phyloP scores from a whole-genome alignment of 2,329 filamentous ascomycete genomes.

The Aureobasidium sp. region DNA sequence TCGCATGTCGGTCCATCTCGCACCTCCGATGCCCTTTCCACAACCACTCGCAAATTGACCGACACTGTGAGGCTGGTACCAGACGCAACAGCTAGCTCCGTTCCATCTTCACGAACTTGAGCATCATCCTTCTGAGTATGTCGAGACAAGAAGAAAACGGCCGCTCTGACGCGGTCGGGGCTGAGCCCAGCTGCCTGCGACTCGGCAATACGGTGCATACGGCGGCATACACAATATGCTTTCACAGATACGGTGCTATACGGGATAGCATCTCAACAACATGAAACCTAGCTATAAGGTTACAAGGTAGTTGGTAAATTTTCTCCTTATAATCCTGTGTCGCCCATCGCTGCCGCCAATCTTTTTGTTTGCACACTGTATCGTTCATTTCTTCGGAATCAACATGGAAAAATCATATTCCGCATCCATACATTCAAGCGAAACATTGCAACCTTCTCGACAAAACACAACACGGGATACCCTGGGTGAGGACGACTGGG shows the following conservation, averaged over 20 bases:
- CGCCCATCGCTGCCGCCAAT: background rate
- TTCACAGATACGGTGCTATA: background rate
- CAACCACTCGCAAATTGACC: background rate
- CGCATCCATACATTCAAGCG: background rate
- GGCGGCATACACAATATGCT: background rate
- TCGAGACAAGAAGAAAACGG: background rate
- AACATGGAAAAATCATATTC: background rate
- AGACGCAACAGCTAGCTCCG: too few species aligned
- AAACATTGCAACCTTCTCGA: background rate
- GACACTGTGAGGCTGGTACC: too few species aligned
- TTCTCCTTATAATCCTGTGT: background rate
- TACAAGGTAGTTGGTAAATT: background rate
- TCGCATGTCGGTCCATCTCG: background rate
- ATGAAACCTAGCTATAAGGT: background rate
- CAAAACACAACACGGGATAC: background rate
- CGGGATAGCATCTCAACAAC: background rate
- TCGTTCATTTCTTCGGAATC: background rate
- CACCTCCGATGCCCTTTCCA: background rate
- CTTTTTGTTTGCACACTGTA: background rate
- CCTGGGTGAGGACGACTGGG: background rate
- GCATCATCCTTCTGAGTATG: too few species aligned
- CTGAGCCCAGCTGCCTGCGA: background rate
- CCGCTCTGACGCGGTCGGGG: background rate
- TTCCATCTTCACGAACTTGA: too few species aligned
- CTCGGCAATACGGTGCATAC: slow-evolving; percentile 14